These are phyloP conservation scores for Globisporangium iwayamae DNA, from an alignment of 352 stramenopile genomes.

Conservation along the genomic window DNA sequence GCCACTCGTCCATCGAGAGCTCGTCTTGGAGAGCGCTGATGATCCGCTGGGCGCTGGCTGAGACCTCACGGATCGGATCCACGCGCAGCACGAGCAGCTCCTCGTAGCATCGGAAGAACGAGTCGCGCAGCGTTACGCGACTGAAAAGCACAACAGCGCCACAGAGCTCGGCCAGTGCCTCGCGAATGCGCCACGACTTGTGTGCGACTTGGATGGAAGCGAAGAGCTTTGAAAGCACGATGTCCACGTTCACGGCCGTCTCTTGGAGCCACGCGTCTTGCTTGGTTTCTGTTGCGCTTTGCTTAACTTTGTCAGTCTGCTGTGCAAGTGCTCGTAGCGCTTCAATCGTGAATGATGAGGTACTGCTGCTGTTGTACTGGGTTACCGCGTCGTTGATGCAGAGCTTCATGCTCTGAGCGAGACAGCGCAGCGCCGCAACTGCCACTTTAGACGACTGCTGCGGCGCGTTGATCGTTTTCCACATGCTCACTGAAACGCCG, in stretches of 20 bases:
- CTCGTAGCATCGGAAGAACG: constrained; percentile 77
- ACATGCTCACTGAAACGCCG: constrained; percentile 59
- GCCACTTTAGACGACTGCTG: constrained; percentile 65
- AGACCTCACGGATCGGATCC: constrained; percentile 42
- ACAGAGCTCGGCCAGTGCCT: constrained; percentile 60
- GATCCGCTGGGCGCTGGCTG: constrained; percentile 13
- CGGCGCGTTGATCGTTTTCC: constrained; percentile 58
- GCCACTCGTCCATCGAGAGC: constrained; percentile 45
- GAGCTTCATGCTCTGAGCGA: constrained; percentile 27
- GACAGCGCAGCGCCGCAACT: constrained; percentile 53
- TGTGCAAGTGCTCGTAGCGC: constrained; percentile 5
- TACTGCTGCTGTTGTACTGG: constrained; percentile 7
- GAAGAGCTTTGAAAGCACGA: constrained; percentile 63
- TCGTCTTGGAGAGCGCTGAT: constrained; percentile 18
- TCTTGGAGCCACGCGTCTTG: constrained; percentile 49
- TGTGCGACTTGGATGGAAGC: constrained; percentile 24
- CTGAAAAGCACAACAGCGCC: constrained; percentile 49
- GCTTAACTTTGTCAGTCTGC: not conserved
- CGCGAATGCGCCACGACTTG: constrained; percentile 60
- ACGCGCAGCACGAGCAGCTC: constrained; percentile 66
- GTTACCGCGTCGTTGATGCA: constrained; percentile 32
- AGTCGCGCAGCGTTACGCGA: constrained; percentile 37
- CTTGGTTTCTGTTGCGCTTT: not conserved
- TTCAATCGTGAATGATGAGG: constrained; percentile 18
- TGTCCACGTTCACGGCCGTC: constrained; percentile 58